Evolutionary conservation across 2,329 filamentous ascomycete species (phyloP).

Genomic region (Albophoma yamanashiensis): DNA sequence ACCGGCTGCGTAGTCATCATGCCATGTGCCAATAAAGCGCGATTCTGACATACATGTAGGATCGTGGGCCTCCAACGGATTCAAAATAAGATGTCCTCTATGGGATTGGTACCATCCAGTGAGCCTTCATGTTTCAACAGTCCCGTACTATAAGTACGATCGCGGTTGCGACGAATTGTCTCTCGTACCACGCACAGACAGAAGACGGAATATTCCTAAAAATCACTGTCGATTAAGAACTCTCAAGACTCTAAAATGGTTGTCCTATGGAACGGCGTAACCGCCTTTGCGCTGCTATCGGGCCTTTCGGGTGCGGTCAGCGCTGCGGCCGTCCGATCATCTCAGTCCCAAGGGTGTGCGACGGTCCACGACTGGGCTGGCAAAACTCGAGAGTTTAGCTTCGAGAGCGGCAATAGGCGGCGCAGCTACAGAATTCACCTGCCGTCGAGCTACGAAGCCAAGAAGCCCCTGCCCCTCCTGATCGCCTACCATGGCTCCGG

Average conservation of each 20-base stretch:
- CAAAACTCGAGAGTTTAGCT: slow-evolving; percentile 8
- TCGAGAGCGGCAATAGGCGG: slow-evolving; percentile 10
- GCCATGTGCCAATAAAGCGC: background rate
- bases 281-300: background rate
- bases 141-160: background rate
- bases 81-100: background rate
- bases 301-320: background rate
- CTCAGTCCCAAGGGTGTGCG: slow-evolving; percentile 7
- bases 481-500: slow-evolving; percentile 35
- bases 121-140: background rate
- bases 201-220: too few relatives aligned
- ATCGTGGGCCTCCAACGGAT: background rate
- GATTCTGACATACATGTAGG: background rate
- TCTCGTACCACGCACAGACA: too few relatives aligned
- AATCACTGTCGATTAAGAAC: too few relatives aligned
- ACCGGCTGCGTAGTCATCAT: too few relatives aligned
- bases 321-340: background rate
- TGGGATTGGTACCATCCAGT: background rate
- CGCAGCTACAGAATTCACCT: slow-evolving; percentile 11
- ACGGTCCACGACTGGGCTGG: slow-evolving; percentile 10
- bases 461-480: slow-evolving; percentile 26
- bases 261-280: background rate
- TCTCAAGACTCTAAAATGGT: background rate
- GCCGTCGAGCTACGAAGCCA: slow-evolving; percentile 18
- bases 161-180: background rate